Conservation (phyloP, 169 alveolate genomes). For the Plasmodium falciparum region DNA sequence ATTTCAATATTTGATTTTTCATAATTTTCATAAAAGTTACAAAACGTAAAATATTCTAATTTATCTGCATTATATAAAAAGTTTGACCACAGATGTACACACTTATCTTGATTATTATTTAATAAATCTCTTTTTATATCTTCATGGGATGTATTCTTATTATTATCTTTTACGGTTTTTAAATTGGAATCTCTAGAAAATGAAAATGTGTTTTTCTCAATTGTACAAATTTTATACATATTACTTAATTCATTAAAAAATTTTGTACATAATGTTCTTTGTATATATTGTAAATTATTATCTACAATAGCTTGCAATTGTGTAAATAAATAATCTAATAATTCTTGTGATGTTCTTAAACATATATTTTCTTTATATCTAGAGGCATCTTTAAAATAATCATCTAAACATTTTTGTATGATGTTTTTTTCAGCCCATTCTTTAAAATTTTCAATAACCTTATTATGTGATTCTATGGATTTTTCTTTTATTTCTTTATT, state of each 20-base stretch:
- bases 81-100: slow-evolving; percentile 61
- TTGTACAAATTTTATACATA: slow-evolving; percentile 74
- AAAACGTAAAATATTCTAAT: slow-evolving; percentile 35
- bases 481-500: slow-evolving; percentile 53
- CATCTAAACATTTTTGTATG: slow-evolving; percentile 71
- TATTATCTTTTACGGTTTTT: slow-evolving; percentile 13
- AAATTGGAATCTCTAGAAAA: slow-evolving; percentile 67
- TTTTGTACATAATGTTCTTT: slow-evolving; percentile 71
- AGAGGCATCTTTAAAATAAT: slow-evolving; percentile 80
- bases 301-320: slow-evolving; percentile 82
- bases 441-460: slow-evolving; percentile 72
- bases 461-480: slow-evolving; percentile 32
- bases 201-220: slow-evolving; percentile 73
- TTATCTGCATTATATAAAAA: slow-evolving; percentile 62
- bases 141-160: neutral
- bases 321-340: slow-evolving; percentile 40
- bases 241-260: slow-evolving; percentile 76
- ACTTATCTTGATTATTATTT: slow-evolving; percentile 31
- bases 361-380: slow-evolving; percentile 81
- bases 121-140: neutral
- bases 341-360: slow-evolving; percentile 75
- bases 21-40: slow-evolving; percentile 45
- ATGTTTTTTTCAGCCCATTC: slow-evolving; percentile 77
- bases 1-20: slow-evolving; percentile 60
- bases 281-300: slow-evolving; percentile 70